These are phyloP conservation scores for Chloromonas sp. DNA, from an alignment of 163 green algal genomes.

Conservation along the genomic window DNA sequence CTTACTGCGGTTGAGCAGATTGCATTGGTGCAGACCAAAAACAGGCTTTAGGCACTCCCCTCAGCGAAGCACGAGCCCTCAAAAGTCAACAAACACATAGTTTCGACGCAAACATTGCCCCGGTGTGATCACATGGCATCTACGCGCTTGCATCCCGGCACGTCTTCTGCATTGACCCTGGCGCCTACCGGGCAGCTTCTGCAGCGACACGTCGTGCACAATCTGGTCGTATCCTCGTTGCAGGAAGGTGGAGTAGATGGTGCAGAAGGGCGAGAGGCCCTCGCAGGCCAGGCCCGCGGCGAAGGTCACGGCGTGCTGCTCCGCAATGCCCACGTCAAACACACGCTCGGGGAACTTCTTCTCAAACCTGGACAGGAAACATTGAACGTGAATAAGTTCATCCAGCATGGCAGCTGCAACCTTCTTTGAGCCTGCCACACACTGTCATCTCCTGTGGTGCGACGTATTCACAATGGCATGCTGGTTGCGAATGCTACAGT, in stretches of 20 bases:
- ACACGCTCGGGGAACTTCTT: conserved; percentile 81
- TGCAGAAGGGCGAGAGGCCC: conserved; percentile 87
- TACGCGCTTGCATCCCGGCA: too few relatives aligned
- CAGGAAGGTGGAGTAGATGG: conserved; percentile 98
- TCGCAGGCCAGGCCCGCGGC: conserved; percentile 90
- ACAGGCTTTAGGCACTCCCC: too few relatives aligned
- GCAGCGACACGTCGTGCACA: conserved; percentile 96
- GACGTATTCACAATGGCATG: too few relatives aligned
- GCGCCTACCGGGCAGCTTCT: conserved; percentile 83
- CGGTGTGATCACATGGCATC: too few relatives aligned
- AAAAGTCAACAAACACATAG: too few relatives aligned
- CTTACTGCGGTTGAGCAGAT: too few relatives aligned
- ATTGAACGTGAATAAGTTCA: not conserved
- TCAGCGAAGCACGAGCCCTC: too few relatives aligned
- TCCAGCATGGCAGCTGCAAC: not conserved
- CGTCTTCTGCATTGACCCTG: too few relatives aligned
- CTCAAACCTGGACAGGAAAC: conserved; percentile 51
- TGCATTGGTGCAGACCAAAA: too few relatives aligned
- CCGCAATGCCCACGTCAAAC: conserved; percentile 97
- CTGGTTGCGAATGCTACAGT: too few relatives aligned
- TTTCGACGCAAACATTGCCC: too few relatives aligned
- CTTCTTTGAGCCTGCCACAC: not conserved
- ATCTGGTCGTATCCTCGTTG: conserved; percentile 95
- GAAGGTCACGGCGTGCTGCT: conserved; percentile 99
- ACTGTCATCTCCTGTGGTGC: too few relatives aligned